Evolutionary conservation across 2,329 filamentous ascomycete genomes (phyloP), one percentile per base, ranked within the genome.

Genomic region (Ascochyta rabiei): DNA sequence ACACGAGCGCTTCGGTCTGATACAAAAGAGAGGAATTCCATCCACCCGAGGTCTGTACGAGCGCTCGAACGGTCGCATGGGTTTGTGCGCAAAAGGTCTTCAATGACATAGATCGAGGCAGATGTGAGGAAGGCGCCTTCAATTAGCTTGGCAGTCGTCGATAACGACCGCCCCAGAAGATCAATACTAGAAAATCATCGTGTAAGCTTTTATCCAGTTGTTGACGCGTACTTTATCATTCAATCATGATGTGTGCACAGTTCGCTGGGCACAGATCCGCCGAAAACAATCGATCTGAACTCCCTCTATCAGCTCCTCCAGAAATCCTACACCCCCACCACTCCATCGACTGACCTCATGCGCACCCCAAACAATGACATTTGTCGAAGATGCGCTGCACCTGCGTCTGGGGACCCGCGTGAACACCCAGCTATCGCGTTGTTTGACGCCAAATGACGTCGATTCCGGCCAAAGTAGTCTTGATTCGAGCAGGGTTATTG

Each of bases 341-440:
- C 16, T 21, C 24, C 40, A 12, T 21, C 18, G 7, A 18, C 40
- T 48, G 40, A 38, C 44, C 45, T 44, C 45, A 40, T 48, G 34
- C 41, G 28, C 12, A 24, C 21, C n/a, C 44, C 16, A 4, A 45
- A 49, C 41, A 40, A 49, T 40, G 51, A 23, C 39, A 33, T 28
- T 9, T 4, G 12, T 26, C 18, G 44, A 18, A 26, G 28, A 15
- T 19, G 21, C 21, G 37, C 26, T 28, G 26, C 26, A 28, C 37
- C n/a, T 12, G 44, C 33, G n/a, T 53, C 50, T 48, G 50, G 50
- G 50, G 50, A 47, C 43, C 31, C 38, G 43, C 44, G 38, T 43
- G 39, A 13, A 15, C 19, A 24, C 37, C 34, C 51, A 44, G 39
- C 45, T 39, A 16, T 18, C 21, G 18, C 26, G 23, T 21, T 40